phyloP scores from a whole-genome alignment of 1,284 basidiomycete genomes.

The Leucoagaricus sp. region DNA sequence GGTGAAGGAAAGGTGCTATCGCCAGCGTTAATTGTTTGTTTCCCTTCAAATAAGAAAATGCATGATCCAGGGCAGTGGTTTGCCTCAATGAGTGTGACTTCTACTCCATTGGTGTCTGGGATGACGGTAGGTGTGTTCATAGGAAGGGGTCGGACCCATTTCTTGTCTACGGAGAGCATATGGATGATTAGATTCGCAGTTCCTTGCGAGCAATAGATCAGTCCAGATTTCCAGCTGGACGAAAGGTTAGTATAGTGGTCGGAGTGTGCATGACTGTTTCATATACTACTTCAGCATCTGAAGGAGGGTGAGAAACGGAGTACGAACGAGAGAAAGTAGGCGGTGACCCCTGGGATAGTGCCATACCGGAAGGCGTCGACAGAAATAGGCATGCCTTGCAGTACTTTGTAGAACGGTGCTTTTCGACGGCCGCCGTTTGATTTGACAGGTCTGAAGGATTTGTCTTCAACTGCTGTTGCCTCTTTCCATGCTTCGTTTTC shows the following conservation, averaged over 20 bases:
- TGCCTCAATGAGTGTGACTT: slow-evolving; percentile 93
- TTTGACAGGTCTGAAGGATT: slow-evolving; percentile 47
- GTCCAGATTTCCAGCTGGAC: slow-evolving; percentile 85
- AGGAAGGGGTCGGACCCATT: slow-evolving; percentile 87
- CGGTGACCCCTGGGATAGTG: slow-evolving; percentile 82
- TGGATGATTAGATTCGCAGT: slow-evolving; percentile 91
- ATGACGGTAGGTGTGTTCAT: slow-evolving; percentile 77
- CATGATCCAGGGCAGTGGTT: slow-evolving; percentile 98
- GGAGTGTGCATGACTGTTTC: slow-evolving; percentile 84
- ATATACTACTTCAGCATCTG: neutral
- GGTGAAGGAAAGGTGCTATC: slow-evolving; percentile 75
- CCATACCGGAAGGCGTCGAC: slow-evolving; percentile 97
- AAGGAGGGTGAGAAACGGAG: slow-evolving; percentile 9
- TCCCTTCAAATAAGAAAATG: slow-evolving; percentile 92
- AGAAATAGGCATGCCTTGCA: slow-evolving; percentile 96
- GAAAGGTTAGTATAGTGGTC: slow-evolving; percentile 93
- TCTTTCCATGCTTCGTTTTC: slow-evolving; percentile 87
- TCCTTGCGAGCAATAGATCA: slow-evolving; percentile 92
- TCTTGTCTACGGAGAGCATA: slow-evolving; percentile 84
- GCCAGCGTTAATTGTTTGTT: slow-evolving; percentile 85
- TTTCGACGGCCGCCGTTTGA: slow-evolving; percentile 62
- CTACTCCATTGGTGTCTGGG: slow-evolving; percentile 84
- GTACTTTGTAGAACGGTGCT: slow-evolving; percentile 94
- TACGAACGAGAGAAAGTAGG: slow-evolving; percentile 82
- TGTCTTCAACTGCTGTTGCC: slow-evolving; percentile 57